Evolutionary conservation across 2,329 filamentous ascomycete species (phyloP), one percentile per base, ranked within the genome.

Genomic region (Paecilomyces dactylethromorphus): DNA sequence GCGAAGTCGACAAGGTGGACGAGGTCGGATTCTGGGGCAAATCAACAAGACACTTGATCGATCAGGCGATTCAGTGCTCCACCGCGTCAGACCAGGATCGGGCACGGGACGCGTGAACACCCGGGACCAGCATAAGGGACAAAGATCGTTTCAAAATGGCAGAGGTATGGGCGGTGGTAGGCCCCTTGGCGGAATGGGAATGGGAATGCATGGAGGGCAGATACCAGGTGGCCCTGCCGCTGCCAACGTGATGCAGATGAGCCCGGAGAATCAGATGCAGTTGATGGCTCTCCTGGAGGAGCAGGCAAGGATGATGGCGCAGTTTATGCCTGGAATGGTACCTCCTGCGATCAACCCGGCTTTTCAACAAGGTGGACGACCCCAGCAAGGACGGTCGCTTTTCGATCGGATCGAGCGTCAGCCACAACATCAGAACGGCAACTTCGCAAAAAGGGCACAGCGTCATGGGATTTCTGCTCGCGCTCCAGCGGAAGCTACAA

Each of bases 1-100:
- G 92, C 89, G 94, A 69, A 91, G 85, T 56, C 84, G 81, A 65
- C 81, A 82, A 58, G 79, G 82, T 58, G 82, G 85, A 57, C 86
- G 90, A 60, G 92, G 91, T 73, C 86, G 91, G 62, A 87, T 97
- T 81, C 81, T 97, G 58, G 91, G 91, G 55, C 91, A 97, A 66
- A 84, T 95, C 70, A 87, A 88, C 71, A 90, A 90, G 68, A 86
- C 87, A 13, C 87, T 96, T 85, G 91, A 95, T 67, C 87, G 93
- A 62, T 81, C 82, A 35, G 80, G 81, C 65, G 92, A 96, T 65
- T 82, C 83, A n/a, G 83, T 86, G 45, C 82, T 96, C 60, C 92
- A 95, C 74, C 88, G 91, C 57, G 88, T 94, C 52, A 89, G 89
- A 69, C 84, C 85, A 49, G 84, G 84, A 64, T 84, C 81, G 58